Conservation (phyloP, 345 rosid genomes). For the Aegle marmelos region DNA sequence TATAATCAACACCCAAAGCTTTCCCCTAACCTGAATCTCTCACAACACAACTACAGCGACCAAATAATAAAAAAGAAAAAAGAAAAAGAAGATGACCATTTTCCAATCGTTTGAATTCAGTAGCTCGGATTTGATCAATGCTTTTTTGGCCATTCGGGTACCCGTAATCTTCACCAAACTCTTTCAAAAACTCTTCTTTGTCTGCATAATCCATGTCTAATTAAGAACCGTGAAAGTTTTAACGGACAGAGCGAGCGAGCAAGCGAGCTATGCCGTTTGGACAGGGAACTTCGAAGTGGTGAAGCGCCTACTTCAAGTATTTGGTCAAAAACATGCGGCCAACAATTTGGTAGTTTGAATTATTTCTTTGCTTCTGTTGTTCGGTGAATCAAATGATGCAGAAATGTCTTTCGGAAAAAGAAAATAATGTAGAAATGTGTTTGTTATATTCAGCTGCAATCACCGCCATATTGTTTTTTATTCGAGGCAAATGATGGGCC, state of each 20-base stretch:
- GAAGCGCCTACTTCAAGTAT: background rate
- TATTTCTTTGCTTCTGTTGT: background rate
- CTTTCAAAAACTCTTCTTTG: slow-evolving; percentile 61
- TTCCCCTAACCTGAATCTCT: background rate
- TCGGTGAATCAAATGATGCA: background rate
- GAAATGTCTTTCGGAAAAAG: too few relatives aligned
- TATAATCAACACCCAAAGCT: background rate
- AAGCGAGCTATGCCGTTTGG: background rate
- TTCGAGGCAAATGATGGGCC: background rate
- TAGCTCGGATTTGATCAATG: slow-evolving; percentile 69
- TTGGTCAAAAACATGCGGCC: background rate
- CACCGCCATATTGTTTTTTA: background rate
- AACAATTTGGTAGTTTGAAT: background rate
- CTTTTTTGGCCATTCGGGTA: slow-evolving; percentile 71
- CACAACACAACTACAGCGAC: background rate
- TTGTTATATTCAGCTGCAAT: background rate
- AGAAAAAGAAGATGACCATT: slow-evolving; percentile 28
- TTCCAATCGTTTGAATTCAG: slow-evolving; percentile 80
- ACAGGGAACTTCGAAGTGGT: background rate
- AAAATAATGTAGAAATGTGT: background rate
- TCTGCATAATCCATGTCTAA: slow-evolving; percentile 2
- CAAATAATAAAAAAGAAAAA: background rate
- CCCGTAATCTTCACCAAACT: slow-evolving; percentile 73
- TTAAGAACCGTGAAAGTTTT: background rate
- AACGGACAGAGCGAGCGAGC: background rate